Percentiles rank a stretch among this genome's conserved stretches.
Evolutionary conservation across 1,139 yeast genomes (phyloP).

Genomic region (Pichia sp.): DNA sequence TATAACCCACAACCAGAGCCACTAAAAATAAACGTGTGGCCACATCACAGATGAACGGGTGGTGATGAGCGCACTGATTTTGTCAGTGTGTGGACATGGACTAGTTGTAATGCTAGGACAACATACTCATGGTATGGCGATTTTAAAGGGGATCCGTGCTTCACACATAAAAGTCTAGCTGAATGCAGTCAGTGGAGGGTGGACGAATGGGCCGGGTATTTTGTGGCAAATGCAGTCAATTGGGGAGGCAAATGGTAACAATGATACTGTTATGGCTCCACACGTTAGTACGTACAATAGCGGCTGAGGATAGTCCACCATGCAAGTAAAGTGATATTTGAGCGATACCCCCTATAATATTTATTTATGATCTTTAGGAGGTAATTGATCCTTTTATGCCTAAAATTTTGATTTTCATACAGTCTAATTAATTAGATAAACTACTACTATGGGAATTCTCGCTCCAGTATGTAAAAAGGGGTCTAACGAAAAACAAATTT

Average conservation of each 20-base stretch:
- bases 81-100: neutral
- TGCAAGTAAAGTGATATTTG: neutral
- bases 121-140: neutral
- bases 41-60: neutral
- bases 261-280: neutral
- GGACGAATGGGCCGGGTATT: neutral
- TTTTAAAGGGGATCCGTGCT: neutral
- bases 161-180: neutral
- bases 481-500: too few species aligned
- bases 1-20: neutral
- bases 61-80: neutral
- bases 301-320: too few species aligned
- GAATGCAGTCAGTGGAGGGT: neutral
- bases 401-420: too few species aligned
- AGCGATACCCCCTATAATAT: too few species aligned
- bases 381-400: too few species aligned
- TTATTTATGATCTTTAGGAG: too few species aligned
- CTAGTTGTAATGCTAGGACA: neutral
- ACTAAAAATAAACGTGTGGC: neutral
- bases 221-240: neutral
- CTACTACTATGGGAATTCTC: too few species aligned
- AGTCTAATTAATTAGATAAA: too few species aligned
- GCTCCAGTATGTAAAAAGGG: too few species aligned
- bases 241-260: neutral
- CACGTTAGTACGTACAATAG: neutral